Percentiles rank a stretch among this genome's conserved stretches.
Evolutionary conservation across 305 asterid species (phyloP).

Genomic region (Fraxinus greggii): DNA sequence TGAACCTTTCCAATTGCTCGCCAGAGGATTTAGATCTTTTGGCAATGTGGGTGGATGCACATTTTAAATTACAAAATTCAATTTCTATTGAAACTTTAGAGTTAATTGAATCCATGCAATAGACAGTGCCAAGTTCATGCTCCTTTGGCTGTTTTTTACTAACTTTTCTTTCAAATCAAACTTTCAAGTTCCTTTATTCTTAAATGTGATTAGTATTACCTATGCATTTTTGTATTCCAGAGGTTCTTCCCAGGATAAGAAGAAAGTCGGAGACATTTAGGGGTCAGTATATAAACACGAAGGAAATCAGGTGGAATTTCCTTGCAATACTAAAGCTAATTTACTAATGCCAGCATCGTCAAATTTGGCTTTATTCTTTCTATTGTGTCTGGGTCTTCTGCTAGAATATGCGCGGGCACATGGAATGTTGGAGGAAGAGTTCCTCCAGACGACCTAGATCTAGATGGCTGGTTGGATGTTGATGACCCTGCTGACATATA

Average conservation of each 20-base stretch:
- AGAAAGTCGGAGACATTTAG: constrained; percentile 90
- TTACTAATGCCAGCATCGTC: not conserved
- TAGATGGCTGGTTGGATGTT: constrained; percentile 69
- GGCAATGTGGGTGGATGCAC: not conserved
- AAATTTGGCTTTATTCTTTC: constrained; percentile 21
- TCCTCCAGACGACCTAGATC: constrained; percentile 70
- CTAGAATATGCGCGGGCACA: constrained; percentile 65
- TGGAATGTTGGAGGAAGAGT: constrained; percentile 79
- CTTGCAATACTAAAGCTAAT: constrained; percentile 11
- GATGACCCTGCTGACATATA: constrained; percentile 82
- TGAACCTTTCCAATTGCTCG: not conserved
- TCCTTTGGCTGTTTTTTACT: not conserved
- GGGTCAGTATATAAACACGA: constrained; percentile 76
- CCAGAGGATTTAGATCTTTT: not conserved
- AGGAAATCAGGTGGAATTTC: constrained; percentile 69
- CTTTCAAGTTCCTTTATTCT: constrained; percentile 7
- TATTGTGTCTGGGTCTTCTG: constrained; percentile 18
- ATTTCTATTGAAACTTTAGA: not conserved
- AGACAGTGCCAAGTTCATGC: not conserved
- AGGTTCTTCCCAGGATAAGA: constrained; percentile 59
- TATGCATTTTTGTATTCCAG: constrained; percentile 38
- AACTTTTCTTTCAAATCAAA: constrained; percentile 8
- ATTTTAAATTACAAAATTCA: not conserved
- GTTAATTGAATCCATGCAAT: not conserved
- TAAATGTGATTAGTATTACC: constrained; percentile 12